Evolutionary conservation across 305 asterid genomes (phyloP).

Genomic region (Galium porrigens): DNA sequence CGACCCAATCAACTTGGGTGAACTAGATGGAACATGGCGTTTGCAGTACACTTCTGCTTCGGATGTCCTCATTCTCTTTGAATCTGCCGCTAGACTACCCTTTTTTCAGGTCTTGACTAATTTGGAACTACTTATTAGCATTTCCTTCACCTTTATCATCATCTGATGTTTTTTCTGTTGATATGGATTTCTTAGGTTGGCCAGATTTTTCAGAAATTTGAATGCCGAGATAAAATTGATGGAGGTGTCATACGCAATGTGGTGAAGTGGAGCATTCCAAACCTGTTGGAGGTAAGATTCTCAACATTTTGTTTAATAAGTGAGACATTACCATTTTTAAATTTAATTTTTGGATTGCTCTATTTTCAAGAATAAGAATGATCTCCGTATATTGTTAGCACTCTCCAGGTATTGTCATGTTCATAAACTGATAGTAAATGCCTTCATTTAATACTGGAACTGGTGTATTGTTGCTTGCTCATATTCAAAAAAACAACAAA

Average conservation of each 20-base stretch:
- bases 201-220: conserved; percentile 68
- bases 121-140: neutral
- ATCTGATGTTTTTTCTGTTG: neutral
- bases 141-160: neutral
- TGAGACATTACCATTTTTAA: neutral
- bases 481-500: neutral
- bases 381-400: neutral
- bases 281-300: conserved; percentile 45
- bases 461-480: neutral
- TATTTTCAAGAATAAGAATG: neutral
- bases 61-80: conserved; percentile 64
- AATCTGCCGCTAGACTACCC: conserved; percentile 63
- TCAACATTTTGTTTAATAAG: neutral
- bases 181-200: conserved; percentile 33
- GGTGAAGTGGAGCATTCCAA: conserved; percentile 67
- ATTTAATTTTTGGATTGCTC: neutral
- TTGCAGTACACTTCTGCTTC: conserved; percentile 79
- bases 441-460: neutral
- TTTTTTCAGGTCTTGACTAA: conserved; percentile 40
- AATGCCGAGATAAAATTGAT: conserved; percentile 36
- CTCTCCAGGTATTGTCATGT: neutral
- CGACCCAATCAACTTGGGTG: conserved; percentile 35
- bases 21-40: conserved; percentile 88
- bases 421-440: neutral
- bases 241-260: conserved; percentile 58